Percentiles rank a stretch among this genome's conserved stretches.
phyloP scores from a whole-genome alignment of 2,329 filamentous ascomycete species.

The Trichoderma koningii region DNA sequence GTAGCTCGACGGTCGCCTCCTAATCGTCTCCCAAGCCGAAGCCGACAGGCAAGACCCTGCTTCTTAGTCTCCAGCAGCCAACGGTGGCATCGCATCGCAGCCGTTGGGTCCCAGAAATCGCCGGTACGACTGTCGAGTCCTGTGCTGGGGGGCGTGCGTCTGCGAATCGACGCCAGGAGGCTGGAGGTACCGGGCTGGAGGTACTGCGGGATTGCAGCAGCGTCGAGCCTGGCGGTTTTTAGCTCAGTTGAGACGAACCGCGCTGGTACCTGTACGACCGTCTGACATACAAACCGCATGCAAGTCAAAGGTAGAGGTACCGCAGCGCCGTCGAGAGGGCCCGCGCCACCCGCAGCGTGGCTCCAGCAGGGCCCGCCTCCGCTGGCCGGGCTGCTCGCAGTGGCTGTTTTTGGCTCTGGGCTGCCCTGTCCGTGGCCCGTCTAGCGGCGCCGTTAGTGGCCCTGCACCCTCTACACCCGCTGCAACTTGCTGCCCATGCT shows the following conservation, averaged over 20 bases:
- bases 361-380: slow-evolving; percentile 27
- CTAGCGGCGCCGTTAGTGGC: slow-evolving; percentile 19
- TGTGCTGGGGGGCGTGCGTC: slow-evolving; percentile 15
- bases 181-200: not conserved
- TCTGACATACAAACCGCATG: not conserved
- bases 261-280: not conserved
- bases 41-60: not conserved
- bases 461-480: slow-evolving; percentile 11
- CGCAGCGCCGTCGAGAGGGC: slow-evolving; percentile 18
- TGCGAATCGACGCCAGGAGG: not conserved
- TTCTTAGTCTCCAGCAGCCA: not conserved
- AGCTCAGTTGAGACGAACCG: not conserved
- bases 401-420: slow-evolving; percentile 21
- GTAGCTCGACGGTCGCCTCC: not conserved
- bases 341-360: slow-evolving; percentile 28
- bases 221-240: not conserved
- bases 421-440: slow-evolving; percentile 9
- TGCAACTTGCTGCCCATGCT: not conserved
- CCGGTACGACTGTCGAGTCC: not conserved
- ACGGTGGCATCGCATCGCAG: slow-evolving; percentile 17
- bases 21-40: not conserved
- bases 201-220: not conserved
- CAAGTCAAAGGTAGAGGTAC: not conserved
- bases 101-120: slow-evolving; percentile 9
- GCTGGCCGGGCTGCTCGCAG: slow-evolving; percentile 20